Conservation (phyloP, 495 filamentous ascomycete genomes). For the Xylaria bambusicola region DNA sequence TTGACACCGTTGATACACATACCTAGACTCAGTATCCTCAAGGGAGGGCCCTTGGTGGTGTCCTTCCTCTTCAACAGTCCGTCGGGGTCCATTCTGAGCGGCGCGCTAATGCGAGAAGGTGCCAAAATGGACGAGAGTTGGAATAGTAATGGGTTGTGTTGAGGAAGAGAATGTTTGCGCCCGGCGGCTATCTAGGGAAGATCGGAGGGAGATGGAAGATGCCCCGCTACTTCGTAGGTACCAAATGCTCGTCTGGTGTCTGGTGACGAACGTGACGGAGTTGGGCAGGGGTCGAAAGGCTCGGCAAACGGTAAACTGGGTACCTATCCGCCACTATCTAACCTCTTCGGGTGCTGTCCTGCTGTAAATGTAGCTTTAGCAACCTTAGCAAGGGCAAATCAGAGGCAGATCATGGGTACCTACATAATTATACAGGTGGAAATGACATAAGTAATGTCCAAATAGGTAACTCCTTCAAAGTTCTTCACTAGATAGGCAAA, state of each 20-base stretch:
- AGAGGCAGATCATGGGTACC: no score
- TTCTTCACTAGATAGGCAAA: no score
- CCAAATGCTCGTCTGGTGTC: background rate
- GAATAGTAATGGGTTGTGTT: background rate
- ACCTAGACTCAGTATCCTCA: conserved; percentile 91
- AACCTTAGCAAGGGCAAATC: background rate
- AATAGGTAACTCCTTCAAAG: no score
- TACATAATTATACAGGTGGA: no score
- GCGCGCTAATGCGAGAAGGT: conserved; percentile 9
- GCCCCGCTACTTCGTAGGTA: conserved; percentile 6
- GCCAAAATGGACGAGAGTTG: background rate
- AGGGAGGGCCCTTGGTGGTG: conserved; percentile 89
- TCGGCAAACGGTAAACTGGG: conserved; percentile 8
- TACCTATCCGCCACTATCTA: background rate
- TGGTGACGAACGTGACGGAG: conserved; percentile 15
- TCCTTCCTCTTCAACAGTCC: conserved; percentile 68
- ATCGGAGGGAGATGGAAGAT: background rate
- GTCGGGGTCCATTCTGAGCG: conserved; percentile 31
- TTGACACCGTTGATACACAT: conserved; percentile 35
- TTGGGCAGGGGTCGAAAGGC: background rate
- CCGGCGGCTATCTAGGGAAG: conserved; percentile 3
- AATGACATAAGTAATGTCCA: no score
- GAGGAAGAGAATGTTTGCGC: conserved; percentile 6
- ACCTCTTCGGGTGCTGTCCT: background rate
- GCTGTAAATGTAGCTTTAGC: background rate